Conservation (phyloP, 352 stramenopile genomes). For the Pythium folliculosum region DNA sequence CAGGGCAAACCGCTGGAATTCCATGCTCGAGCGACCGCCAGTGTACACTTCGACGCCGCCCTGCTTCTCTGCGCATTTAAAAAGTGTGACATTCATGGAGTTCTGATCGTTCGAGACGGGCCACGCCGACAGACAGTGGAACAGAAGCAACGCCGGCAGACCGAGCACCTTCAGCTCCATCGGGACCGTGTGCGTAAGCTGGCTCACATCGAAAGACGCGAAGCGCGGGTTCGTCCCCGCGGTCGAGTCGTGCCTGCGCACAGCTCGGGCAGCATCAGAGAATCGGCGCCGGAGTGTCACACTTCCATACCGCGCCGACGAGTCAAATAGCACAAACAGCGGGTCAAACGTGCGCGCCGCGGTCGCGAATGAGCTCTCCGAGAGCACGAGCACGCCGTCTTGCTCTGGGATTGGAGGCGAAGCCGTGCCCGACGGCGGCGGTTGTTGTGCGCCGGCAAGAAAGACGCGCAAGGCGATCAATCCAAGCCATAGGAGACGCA, state of each 20-base stretch:
- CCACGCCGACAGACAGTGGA: constrained; percentile 27
- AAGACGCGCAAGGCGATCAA: not conserved
- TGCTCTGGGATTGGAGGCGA: constrained; percentile 23
- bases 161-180: constrained; percentile 29
- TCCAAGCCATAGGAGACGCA: not conserved
- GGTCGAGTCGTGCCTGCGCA: constrained; percentile 28
- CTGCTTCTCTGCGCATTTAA: constrained; percentile 26
- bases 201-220: constrained; percentile 32
- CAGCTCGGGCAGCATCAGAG: constrained; percentile 31
- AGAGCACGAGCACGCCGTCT: constrained; percentile 38
- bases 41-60: constrained; percentile 32
- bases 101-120: not conserved
- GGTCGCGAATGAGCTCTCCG: constrained; percentile 17
- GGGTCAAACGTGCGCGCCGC: constrained; percentile 31
- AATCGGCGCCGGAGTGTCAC: constrained; percentile 36
- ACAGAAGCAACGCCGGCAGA: constrained; percentile 35
- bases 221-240: constrained; percentile 27
- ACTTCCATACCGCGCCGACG: constrained; percentile 31
- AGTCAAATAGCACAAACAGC: constrained; percentile 51
- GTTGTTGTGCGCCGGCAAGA: not conserved
- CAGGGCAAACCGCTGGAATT: constrained; percentile 43
- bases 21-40: constrained; percentile 37
- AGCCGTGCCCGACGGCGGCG: not conserved
- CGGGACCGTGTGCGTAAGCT: constrained; percentile 14
- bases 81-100: constrained; percentile 7